A percentile compares a stretch with the other conserved stretches of the same genome.
Conservation (phyloP, 108 stramenopile genomes). For the Aureococcus anophagefferens region DNA sequence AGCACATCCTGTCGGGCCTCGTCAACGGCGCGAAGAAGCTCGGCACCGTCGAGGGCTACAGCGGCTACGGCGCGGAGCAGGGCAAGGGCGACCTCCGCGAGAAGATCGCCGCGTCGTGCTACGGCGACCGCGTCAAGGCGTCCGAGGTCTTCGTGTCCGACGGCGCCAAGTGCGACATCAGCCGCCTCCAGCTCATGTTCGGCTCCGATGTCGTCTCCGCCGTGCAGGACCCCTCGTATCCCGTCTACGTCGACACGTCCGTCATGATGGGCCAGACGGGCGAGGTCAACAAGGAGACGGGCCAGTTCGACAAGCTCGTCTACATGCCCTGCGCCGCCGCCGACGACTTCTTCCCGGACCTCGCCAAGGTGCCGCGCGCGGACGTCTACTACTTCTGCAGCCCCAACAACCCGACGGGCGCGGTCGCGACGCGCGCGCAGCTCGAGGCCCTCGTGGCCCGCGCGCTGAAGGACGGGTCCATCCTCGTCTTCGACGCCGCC, state of each 20-base stretch:
- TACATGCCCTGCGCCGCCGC: slow-evolving; percentile 90
- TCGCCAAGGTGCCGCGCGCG: slow-evolving; percentile 64
- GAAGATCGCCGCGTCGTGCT: slow-evolving; percentile 77
- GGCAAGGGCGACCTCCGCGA: slow-evolving; percentile 69
- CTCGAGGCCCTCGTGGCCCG: slow-evolving; percentile 71
- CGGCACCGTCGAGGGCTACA: slow-evolving; percentile 83
- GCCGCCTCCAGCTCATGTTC: slow-evolving; percentile 89
- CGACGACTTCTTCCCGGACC: slow-evolving; percentile 92
- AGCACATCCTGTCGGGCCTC: slow-evolving; percentile 77
- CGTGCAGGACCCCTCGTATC: slow-evolving; percentile 93
- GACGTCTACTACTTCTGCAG: slow-evolving; percentile 91
- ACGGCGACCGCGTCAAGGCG: slow-evolving; percentile 66
- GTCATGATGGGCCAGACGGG: slow-evolving; percentile 94
- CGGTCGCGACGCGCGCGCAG: slow-evolving; percentile 80
- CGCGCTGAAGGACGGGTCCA: slow-evolving; percentile 76
- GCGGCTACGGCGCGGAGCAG: slow-evolving; percentile 90
- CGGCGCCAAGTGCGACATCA: slow-evolving; percentile 96
- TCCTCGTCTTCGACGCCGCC: slow-evolving; percentile 85
- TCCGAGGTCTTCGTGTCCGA: slow-evolving; percentile 94
- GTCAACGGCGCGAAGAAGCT: slow-evolving; percentile 69
- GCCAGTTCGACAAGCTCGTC: slow-evolving; percentile 89
- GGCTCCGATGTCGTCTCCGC: slow-evolving; percentile 77
- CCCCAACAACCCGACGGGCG: slow-evolving; percentile 96
- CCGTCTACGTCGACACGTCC: slow-evolving; percentile 86
- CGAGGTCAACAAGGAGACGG: slow-evolving; percentile 59